These are phyloP conservation scores for Diaporthe velutina DNA, from an alignment of 2,329 filamentous ascomycete species.

Conservation along the genomic window DNA sequence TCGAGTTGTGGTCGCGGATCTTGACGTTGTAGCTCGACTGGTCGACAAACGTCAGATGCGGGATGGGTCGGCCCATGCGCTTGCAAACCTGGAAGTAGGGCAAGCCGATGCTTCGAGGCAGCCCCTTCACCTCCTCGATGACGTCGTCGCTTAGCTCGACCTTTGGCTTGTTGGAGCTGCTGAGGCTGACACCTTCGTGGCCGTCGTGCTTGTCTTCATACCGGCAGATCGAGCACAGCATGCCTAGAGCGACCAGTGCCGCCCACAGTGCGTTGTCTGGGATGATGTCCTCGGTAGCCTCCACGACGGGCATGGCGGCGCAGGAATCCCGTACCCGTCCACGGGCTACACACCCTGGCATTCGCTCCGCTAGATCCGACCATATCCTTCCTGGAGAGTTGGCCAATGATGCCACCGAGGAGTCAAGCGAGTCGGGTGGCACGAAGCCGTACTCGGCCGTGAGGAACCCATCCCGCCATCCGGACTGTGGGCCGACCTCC, in stretches of 20 bases:
- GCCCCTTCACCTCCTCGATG: constrained; percentile 62
- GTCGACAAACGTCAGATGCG: constrained; percentile 66
- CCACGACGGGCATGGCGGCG: constrained; percentile 60
- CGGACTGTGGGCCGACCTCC: constrained; percentile 62
- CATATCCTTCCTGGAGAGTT: constrained; percentile 65
- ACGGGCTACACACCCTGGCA: constrained; percentile 64
- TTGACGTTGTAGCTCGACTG: constrained; percentile 67
- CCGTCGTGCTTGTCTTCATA: constrained; percentile 67
- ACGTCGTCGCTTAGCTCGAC: constrained; percentile 64
- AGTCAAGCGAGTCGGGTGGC: constrained; percentile 63
- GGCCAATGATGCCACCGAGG: constrained; percentile 57
- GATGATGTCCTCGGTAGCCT: constrained; percentile 63
- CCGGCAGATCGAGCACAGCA: constrained; percentile 66
- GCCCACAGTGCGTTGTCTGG: constrained; percentile 67
- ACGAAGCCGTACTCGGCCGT: constrained; percentile 65
- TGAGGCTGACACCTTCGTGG: constrained; percentile 60
- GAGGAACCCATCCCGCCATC: constrained; percentile 67
- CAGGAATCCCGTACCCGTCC: constrained; percentile 65
- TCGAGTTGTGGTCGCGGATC: constrained; percentile 61
- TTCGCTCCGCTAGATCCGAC: constrained; percentile 66
- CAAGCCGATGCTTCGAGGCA: constrained; percentile 62
- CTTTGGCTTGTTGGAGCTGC: constrained; percentile 49
- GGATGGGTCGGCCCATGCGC: constrained; percentile 64
- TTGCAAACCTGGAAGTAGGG: constrained; percentile 64
- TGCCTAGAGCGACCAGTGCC: constrained; percentile 63